phyloP scores from a whole-genome alignment of 2,329 filamentous ascomycete species.

The Exophiala alcalophila region DNA sequence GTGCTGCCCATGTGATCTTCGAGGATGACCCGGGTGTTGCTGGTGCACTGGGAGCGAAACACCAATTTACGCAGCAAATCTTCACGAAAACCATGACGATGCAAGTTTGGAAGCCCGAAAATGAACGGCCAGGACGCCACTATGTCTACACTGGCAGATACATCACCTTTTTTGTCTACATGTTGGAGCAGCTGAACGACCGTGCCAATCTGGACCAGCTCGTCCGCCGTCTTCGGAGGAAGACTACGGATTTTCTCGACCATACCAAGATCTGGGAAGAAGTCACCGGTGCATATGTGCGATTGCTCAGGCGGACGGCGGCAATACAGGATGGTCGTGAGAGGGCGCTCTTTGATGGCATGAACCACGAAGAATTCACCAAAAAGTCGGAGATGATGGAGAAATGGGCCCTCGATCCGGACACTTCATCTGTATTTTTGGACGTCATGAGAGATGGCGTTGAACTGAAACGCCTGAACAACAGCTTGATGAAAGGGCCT shows the following conservation, averaged over 20 bases:
- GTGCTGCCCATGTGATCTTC: constrained; percentile 60
- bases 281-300: constrained; percentile 57
- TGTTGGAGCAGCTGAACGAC: constrained; percentile 73
- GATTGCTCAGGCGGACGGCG: constrained; percentile 56
- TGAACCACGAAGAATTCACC: constrained; percentile 64
- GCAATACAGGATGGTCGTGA: constrained; percentile 60
- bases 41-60: constrained; percentile 62
- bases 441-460: constrained; percentile 65
- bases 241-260: constrained; percentile 69
- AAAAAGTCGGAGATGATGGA: constrained; percentile 59
- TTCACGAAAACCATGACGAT: constrained; percentile 94
- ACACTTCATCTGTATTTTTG: constrained; percentile 49
- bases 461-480: constrained; percentile 76
- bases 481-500: constrained; percentile 77
- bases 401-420: constrained; percentile 53
- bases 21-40: constrained; percentile 52
- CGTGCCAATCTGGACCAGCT: constrained; percentile 73
- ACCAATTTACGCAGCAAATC: constrained; percentile 76
- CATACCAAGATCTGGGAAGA: constrained; percentile 63
- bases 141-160: constrained; percentile 91
- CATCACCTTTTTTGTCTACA: constrained; percentile 72
- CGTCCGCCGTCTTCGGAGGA: constrained; percentile 74
- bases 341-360: constrained; percentile 61
- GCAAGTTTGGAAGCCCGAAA: constrained; percentile 92
- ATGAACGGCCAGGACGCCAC: constrained; percentile 78